Conservation (phyloP, 805 yeast genomes). For the Isabelozyma pseudorhagii region DNA sequence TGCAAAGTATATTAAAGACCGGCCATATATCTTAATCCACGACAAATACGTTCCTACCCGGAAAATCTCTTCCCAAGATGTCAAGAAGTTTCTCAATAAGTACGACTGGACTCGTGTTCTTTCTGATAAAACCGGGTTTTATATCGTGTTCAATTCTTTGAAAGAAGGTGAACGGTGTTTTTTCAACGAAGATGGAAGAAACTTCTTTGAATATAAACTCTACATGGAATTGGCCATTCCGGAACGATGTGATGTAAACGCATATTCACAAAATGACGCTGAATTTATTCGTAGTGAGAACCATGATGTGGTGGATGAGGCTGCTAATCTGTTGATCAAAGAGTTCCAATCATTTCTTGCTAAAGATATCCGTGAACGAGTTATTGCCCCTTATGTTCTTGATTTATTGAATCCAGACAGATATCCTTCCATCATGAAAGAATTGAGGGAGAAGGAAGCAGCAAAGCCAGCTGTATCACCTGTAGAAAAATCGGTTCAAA, state of each 20-base stretch:
- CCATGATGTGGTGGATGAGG: constrained; percentile 49
- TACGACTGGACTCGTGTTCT: constrained; percentile 67
- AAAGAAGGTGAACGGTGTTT: constrained; percentile 60
- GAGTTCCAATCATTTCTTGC: constrained; percentile 63
- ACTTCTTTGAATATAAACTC: constrained; percentile 45
- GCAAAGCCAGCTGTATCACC: constrained; percentile 9
- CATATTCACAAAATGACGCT: constrained; percentile 2
- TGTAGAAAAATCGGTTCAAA: constrained; percentile 6
- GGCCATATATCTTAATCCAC: constrained; percentile 57
- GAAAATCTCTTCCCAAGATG: constrained; percentile 49
- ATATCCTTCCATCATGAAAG: constrained; percentile 48
- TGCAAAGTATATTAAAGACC: constrained; percentile 45
- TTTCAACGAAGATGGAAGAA: constrained; percentile 56
- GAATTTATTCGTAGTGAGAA: constrained; percentile 3
- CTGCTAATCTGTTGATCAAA: constrained; percentile 53
- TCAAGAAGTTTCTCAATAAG: constrained; percentile 54
- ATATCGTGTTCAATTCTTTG: constrained; percentile 60
- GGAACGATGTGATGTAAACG: constrained; percentile 28
- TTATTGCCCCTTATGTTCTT: constrained; percentile 66
- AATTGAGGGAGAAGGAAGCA: constrained; percentile 28
- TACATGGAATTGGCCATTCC: constrained; percentile 60
- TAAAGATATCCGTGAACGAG: constrained; percentile 70
- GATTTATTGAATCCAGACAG: constrained; percentile 57
- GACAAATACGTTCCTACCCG: constrained; percentile 48
- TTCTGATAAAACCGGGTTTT: constrained; percentile 65